phyloP scores from a whole-genome alignment of 1,139 yeast genomes.

The Debaryomyces psychrophilus region DNA sequence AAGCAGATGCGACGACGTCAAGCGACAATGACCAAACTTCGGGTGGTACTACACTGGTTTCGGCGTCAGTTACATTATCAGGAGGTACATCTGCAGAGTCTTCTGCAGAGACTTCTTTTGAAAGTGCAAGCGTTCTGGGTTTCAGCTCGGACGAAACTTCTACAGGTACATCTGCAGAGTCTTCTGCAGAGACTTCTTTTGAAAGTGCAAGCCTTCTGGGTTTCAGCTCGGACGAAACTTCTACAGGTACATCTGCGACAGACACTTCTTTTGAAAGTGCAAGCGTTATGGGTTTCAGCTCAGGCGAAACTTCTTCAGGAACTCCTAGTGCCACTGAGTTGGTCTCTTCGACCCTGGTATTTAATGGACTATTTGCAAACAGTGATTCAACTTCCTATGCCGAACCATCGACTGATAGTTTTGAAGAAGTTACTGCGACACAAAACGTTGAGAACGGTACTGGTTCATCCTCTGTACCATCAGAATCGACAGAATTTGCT shows the following conservation, averaged over 20 bases:
- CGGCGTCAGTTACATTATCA: too few relatives aligned
- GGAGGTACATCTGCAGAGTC: neutral
- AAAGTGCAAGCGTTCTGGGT: too few relatives aligned
- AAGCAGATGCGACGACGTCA: neutral
- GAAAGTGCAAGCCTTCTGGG: neutral
- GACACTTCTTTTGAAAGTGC: too few relatives aligned
- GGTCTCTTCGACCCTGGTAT: neutral
- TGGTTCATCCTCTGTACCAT: conserved; percentile 6
- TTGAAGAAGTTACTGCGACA: neutral
- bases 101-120: too few relatives aligned
- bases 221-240: neutral
- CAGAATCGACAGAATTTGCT: conserved; percentile 9
- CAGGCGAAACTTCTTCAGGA: neutral
- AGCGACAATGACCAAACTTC: neutral
- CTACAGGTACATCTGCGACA: neutral
- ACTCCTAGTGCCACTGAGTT: neutral
- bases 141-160: too few relatives aligned
- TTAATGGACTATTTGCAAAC: neutral
- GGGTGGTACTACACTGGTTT: neutral
- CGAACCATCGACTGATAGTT: neutral
- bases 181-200: neutral
- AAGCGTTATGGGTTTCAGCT: neutral
- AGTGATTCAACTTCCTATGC: conserved; percentile 1
- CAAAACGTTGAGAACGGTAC: neutral
- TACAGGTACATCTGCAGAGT: neutral